Evolutionary conservation across 768 basidiomycete genomes (phyloP).

Genomic region (Pulveroboletus frians): DNA sequence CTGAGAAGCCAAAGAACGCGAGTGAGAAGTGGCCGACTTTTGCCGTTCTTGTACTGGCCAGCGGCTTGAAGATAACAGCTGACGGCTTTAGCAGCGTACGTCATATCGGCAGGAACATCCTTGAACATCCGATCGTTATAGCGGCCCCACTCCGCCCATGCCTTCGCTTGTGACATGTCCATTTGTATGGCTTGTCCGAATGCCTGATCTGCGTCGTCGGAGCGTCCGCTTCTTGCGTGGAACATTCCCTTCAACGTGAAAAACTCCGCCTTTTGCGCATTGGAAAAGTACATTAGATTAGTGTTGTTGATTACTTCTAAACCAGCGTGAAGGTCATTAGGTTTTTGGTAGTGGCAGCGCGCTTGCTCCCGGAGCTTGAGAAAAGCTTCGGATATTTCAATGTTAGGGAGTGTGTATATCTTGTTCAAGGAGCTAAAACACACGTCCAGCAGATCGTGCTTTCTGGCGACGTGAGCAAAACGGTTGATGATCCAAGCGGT

Average conservation of each 20-base stretch:
- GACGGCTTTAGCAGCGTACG: constrained; percentile 83
- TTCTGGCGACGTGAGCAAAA: constrained; percentile 96
- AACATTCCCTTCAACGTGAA: constrained; percentile 99
- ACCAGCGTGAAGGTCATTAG: constrained; percentile 87
- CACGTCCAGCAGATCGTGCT: constrained; percentile 93
- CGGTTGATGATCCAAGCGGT: constrained; percentile 99
- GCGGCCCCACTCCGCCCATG: constrained; percentile 98
- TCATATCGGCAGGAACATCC: constrained; percentile 68
- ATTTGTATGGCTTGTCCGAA: constrained; percentile 96
- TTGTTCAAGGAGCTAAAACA: constrained; percentile 93
- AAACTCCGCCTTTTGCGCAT: constrained; percentile 94
- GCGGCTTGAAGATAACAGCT: constrained; percentile 98
- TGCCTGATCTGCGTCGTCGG: constrained; percentile 85
- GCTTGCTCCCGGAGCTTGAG: constrained; percentile 98
- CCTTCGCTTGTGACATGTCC: constrained; percentile 91
- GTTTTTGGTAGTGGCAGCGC: constrained; percentile 94
- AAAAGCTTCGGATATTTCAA: constrained; percentile 99
- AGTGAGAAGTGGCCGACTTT: constrained; percentile 85
- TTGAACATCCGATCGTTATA: constrained; percentile 93
- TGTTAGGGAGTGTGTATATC: constrained; percentile 98
- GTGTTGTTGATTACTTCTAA: constrained; percentile 99
- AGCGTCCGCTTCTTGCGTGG: constrained; percentile 77
- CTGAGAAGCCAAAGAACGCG: constrained; percentile 96
- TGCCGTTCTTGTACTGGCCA: constrained; percentile 89
- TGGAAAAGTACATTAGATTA: constrained; percentile 96